These are phyloP conservation scores for Debaryomycetaceae sp. DNA, from an alignment of 1,139 yeast species.

Conservation along the genomic window DNA sequence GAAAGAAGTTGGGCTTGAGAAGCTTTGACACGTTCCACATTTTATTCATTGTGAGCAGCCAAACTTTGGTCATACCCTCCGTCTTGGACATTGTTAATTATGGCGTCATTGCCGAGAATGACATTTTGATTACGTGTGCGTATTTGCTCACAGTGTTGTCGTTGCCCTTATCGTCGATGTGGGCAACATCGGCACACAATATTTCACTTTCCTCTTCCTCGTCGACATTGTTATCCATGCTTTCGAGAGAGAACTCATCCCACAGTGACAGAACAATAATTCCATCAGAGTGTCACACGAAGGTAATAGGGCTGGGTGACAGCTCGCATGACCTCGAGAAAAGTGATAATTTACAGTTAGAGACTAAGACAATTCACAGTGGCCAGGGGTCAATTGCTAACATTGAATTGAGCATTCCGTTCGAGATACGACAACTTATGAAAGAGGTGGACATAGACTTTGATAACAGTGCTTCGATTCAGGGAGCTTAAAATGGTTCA, in stretches of 20 bases:
- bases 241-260: constrained; percentile 13
- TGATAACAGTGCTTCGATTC: no score
- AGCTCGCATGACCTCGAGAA: no score
- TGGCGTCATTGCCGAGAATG: constrained; percentile 17
- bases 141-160: constrained; percentile 47
- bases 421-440: no score
- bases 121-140: no score
- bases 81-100: constrained; percentile 56
- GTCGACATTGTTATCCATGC: constrained; percentile 18
- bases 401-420: no score
- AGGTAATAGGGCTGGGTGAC: no score
- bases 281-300: background rate
- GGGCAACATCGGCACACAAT: constrained; percentile 70
- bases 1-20: constrained; percentile 71
- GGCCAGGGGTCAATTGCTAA: no score
- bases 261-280: constrained; percentile 8
- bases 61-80: constrained; percentile 77
- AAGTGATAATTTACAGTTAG: no score
- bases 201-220: constrained; percentile 18
- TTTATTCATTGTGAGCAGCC: constrained; percentile 74
- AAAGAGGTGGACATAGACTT: no score
- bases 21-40: constrained; percentile 83
- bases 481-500: no score
- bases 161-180: constrained; percentile 78
- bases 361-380: no score